Conservation (phyloP, 768 basidiomycete genomes). For the Auriscalpium vulgare region DNA sequence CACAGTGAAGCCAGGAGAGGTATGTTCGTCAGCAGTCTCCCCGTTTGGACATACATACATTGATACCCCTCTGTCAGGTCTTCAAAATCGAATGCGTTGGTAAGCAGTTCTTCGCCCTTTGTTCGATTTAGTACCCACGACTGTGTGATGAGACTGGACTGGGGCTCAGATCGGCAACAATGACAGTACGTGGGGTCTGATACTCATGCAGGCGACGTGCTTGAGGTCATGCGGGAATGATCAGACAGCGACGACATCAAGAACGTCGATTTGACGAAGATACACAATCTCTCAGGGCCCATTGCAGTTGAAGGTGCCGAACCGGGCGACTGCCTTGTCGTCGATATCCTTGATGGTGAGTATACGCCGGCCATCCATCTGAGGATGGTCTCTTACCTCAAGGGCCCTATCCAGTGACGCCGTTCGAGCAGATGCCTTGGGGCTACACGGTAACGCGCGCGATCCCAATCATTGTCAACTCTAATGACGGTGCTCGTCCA, state of each 20-base stretch:
- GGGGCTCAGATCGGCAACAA: slow-evolving; percentile 75
- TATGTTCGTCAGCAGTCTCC: slow-evolving; percentile 10
- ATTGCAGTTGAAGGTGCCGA: slow-evolving; percentile 69
- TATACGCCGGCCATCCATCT: not conserved
- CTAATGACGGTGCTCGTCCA: not conserved
- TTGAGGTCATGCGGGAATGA: not conserved
- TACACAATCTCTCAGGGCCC: slow-evolving; percentile 74
- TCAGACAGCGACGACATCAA: slow-evolving; percentile 60
- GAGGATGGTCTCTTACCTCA: no score
- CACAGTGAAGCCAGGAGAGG: slow-evolving; percentile 57
- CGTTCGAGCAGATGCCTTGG: slow-evolving; percentile 75
- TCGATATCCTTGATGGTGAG: slow-evolving; percentile 71
- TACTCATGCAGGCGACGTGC: not conserved
- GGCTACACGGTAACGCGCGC: slow-evolving; percentile 50
- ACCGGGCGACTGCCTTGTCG: slow-evolving; percentile 72
- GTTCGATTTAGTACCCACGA: not conserved
- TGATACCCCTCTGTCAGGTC: slow-evolving; percentile 28
- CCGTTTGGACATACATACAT: not conserved
- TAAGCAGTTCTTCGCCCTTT: slow-evolving; percentile 20
- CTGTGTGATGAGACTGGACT: slow-evolving; percentile 55
- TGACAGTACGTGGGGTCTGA: slow-evolving; percentile 38
- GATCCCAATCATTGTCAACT: slow-evolving; percentile 2
- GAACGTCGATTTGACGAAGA: slow-evolving; percentile 53
- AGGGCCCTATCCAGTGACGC: slow-evolving; percentile 33
- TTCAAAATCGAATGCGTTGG: slow-evolving; percentile 69